A percentile compares a stretch with the other conserved stretches of the same genome.
phyloP scores from a whole-genome alignment of 2,329 filamentous ascomycete species.

The Sphaerulina vaccinii region DNA sequence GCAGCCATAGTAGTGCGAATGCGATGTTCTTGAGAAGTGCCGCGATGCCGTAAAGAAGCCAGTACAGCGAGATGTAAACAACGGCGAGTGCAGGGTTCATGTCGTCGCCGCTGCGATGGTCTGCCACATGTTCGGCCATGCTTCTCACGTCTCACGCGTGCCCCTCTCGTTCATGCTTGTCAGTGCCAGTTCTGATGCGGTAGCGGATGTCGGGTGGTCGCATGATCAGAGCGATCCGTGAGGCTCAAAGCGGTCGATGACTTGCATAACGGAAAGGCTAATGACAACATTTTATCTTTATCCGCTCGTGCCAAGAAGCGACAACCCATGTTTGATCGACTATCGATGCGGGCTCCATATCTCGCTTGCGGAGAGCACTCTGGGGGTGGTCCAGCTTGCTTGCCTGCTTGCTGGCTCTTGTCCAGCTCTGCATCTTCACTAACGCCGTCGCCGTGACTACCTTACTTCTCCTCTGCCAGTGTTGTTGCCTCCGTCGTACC shows the following conservation, averaged over 20 bases:
- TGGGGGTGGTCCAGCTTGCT: neutral
- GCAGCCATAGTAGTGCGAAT: slow-evolving; percentile 41
- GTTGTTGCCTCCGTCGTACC: neutral
- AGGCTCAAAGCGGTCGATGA: neutral
- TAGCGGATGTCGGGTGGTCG: neutral
- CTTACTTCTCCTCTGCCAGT: neutral
- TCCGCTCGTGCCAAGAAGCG: too few species aligned
- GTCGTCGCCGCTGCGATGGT: neutral
- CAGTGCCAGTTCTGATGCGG: neutral
- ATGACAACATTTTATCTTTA: too few species aligned
- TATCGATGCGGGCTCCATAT: neutral
- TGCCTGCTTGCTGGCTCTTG: neutral
- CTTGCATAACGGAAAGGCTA: neutral
- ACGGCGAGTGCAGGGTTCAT: slow-evolving; percentile 22
- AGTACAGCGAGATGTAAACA: slow-evolving; percentile 9
- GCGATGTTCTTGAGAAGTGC: slow-evolving; percentile 42
- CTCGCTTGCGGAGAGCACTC: neutral
- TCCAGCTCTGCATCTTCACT: too few species aligned
- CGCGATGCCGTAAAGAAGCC: slow-evolving; percentile 36
- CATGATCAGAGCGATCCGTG: neutral
- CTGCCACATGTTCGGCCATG: slow-evolving; percentile 3
- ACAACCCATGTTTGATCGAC: too few species aligned
- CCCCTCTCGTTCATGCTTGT: neutral
- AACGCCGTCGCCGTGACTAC: too few species aligned
- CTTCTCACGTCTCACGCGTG: neutral